A percentile compares a stretch with the other conserved stretches of the same genome.
Evolutionary conservation across 2,329 filamentous ascomycete species (phyloP).

Genomic region (Cordyceps cicadae): DNA sequence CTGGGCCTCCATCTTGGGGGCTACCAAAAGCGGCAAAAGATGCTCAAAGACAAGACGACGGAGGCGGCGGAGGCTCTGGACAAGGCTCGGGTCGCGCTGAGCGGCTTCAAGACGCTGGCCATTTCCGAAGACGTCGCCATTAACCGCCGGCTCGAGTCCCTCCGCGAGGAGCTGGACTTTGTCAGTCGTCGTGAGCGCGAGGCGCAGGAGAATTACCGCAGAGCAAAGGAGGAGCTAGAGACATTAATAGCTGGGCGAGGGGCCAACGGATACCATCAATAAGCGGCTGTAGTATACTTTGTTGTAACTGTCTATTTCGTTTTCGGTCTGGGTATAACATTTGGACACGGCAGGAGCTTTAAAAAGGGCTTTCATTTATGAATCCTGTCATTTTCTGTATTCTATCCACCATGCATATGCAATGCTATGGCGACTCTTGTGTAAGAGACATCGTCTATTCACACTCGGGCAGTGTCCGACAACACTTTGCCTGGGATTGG

Average conservation of each 20-base stretch:
- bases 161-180: conserved; percentile 77
- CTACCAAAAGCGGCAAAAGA: conserved; percentile 79
- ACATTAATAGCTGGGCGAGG: conserved; percentile 33
- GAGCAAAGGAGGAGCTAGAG: conserved; percentile 68
- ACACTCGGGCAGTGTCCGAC: too few species aligned
- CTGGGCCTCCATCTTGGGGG: conserved; percentile 79
- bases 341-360: not conserved
- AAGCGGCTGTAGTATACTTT: conserved; percentile 6
- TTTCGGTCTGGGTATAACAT: not conserved
- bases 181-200: conserved; percentile 77
- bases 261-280: conserved; percentile 7
- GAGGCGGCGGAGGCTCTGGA: conserved; percentile 68
- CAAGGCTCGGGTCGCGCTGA: conserved; percentile 62
- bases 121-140: conserved; percentile 74
- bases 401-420: not conserved
- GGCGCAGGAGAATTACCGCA: conserved; percentile 78
- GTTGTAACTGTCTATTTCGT: not conserved
- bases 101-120: conserved; percentile 66
- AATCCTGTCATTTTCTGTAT: conserved; percentile 1
- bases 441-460: not conserved
- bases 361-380: not conserved
- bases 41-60: conserved; percentile 67
- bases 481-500: too few species aligned
- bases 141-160: conserved; percentile 57
- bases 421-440: not conserved